Conservation (phyloP, 176 grass and related monocot genomes). For the Carex kokanica region DNA sequence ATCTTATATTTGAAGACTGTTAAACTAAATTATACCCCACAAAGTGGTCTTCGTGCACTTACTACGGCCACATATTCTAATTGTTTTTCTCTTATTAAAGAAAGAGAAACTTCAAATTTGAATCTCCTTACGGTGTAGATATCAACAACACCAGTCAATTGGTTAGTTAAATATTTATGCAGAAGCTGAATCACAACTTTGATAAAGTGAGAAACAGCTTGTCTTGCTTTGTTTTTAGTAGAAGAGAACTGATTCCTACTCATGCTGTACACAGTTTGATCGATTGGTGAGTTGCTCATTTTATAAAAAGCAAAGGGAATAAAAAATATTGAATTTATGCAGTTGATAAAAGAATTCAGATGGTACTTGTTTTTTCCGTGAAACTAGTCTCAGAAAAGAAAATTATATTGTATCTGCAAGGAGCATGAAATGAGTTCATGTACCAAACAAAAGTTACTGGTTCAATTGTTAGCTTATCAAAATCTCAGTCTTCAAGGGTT, state of each 20-base stretch:
- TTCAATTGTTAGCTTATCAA: background rate
- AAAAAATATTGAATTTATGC: background rate
- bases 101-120: constrained; percentile 22
- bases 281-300: background rate
- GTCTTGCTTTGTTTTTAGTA: background rate
- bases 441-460: background rate
- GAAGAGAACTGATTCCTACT: background rate
- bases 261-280: background rate
- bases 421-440: background rate
- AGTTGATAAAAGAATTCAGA: background rate
- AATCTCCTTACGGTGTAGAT: background rate
- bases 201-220: background rate
- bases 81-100: background rate
- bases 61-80: background rate
- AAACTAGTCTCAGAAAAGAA: background rate
- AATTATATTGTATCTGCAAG: background rate
- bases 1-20: constrained; percentile 1
- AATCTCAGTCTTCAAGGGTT: background rate
- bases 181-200: background rate
- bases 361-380: background rate
- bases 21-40: constrained; percentile 27
- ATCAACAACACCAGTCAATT: constrained; percentile 9
- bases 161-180: background rate
- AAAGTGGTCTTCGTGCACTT: constrained; percentile 6
- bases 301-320: background rate